phyloP scores from a whole-genome alignment of 257 asterid species.

The Haberlea rhodopensis region DNA sequence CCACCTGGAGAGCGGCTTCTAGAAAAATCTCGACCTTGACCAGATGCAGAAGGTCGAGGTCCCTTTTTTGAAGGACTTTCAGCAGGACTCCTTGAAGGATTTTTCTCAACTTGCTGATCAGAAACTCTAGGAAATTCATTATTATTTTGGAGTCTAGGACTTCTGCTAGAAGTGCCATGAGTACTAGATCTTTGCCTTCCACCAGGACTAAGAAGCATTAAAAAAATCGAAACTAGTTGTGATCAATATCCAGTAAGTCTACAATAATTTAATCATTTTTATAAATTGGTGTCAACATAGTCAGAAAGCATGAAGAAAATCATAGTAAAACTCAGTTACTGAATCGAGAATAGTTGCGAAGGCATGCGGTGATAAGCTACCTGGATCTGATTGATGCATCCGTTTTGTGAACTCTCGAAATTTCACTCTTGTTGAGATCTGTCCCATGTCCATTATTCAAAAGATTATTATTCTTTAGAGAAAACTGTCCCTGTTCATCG shows the following conservation, averaged over 20 bases:
- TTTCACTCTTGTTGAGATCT: constrained; percentile 30
- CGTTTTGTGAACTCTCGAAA: constrained; percentile 29
- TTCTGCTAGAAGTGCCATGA: constrained; percentile 39
- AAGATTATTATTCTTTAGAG: constrained; percentile 43
- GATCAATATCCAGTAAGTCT: not conserved
- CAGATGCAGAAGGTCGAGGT: constrained; percentile 39
- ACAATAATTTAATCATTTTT: not conserved
- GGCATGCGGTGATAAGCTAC: constrained; percentile 30
- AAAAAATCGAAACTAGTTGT: not conserved
- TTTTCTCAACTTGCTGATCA: constrained; percentile 36
- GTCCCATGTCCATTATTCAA: constrained; percentile 44
- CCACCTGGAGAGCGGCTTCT: constrained; percentile 76
- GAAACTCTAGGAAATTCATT: constrained; percentile 30
- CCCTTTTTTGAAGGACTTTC: constrained; percentile 28
- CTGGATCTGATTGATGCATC: constrained; percentile 59
- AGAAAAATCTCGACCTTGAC: constrained; percentile 45
- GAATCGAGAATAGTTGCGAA: constrained; percentile 14
- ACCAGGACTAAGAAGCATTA: constrained; percentile 36
- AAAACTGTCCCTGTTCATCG: constrained; percentile 62
- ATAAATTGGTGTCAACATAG: not conserved
- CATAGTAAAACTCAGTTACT: constrained; percentile 2
- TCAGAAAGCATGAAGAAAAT: not conserved
- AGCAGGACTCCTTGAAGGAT: constrained; percentile 39
- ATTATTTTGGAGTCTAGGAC: constrained; percentile 36
- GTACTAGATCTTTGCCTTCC: constrained; percentile 40